These are phyloP conservation scores for Ustilago bromivora DNA, from an alignment of 1,284 basidiomycete species.

Conservation along the genomic window DNA sequence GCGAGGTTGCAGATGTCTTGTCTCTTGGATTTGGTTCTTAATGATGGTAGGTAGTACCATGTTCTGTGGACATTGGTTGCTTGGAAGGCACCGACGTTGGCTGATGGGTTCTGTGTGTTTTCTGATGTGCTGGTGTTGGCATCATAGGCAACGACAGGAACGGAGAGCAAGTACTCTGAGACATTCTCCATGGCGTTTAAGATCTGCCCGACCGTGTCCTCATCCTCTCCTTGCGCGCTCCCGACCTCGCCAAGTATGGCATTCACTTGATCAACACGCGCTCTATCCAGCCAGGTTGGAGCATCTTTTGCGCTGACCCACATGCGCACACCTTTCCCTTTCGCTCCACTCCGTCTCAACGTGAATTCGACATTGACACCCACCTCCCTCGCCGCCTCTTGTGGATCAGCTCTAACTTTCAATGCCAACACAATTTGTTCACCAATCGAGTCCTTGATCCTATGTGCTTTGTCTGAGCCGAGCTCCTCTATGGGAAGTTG, in stretches of 20 bases:
- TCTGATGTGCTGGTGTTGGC: neutral
- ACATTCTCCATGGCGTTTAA: slow-evolving; percentile 27
- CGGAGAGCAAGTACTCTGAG: slow-evolving; percentile 20
- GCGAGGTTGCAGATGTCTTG: slow-evolving; percentile 52
- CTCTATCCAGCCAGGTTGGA: slow-evolving; percentile 33
- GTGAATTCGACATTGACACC: slow-evolving; percentile 29
- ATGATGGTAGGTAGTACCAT: slow-evolving; percentile 59
- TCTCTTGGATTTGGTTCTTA: slow-evolving; percentile 49
- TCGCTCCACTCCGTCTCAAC: slow-evolving; percentile 10
- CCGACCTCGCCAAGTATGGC: neutral
- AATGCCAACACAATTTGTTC: slow-evolving; percentile 34
- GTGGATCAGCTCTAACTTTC: slow-evolving; percentile 18
- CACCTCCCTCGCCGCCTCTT: slow-evolving; percentile 7
- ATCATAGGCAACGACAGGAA: neutral
- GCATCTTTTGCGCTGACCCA: slow-evolving; percentile 30
- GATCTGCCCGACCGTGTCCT: slow-evolving; percentile 13
- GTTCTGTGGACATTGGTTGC: slow-evolving; percentile 29
- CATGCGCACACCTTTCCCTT: slow-evolving; percentile 9
- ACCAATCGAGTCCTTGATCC: slow-evolving; percentile 33
- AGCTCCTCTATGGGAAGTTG: slow-evolving; percentile 33
- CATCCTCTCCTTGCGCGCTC: neutral
- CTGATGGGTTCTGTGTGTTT: neutral
- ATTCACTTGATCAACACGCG: slow-evolving; percentile 23
- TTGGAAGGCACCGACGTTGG: neutral
- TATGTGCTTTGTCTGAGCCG: slow-evolving; percentile 6